Evolutionary conservation across 2,329 filamentous ascomycete species (phyloP).

Genomic region (Piedraia hortae): DNA sequence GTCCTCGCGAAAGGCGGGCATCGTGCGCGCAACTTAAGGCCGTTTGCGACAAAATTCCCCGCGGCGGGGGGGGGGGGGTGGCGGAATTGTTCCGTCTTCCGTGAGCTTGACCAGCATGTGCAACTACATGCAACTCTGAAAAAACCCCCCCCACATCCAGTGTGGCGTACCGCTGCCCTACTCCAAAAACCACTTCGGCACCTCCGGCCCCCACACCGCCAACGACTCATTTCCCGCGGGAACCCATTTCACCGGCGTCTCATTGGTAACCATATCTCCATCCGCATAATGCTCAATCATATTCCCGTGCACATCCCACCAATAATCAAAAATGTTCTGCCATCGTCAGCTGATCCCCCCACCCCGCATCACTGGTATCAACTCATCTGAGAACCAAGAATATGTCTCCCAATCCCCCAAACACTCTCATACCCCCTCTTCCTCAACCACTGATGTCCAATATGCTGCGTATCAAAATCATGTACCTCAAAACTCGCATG

Average conservation of each 20-base stretch:
- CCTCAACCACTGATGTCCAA: slow-evolving; percentile 42
- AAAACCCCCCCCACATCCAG: too few species aligned
- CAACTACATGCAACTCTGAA: too few species aligned
- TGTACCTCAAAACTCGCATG: slow-evolving; percentile 43
- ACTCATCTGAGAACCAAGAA: slow-evolving; percentile 41
- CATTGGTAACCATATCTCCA: slow-evolving; percentile 35
- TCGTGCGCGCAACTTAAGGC: slow-evolving; percentile 1
- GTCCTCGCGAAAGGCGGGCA: slow-evolving; percentile 13
- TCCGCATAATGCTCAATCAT: slow-evolving; percentile 33
- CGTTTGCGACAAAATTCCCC: background rate
- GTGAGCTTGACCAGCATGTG: too few species aligned
- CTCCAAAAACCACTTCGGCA: slow-evolving; percentile 8
- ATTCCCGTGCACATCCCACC: slow-evolving; percentile 34
- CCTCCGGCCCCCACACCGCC: slow-evolving; percentile 11
- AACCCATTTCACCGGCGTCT: slow-evolving; percentile 15
- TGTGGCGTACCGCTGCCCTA: too few species aligned
- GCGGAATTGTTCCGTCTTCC: background rate
- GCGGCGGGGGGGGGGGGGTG: background rate
- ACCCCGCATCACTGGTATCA: too few species aligned
- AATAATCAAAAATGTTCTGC: slow-evolving; percentile 36
- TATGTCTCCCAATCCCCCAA: slow-evolving; percentile 45
- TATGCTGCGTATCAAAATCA: slow-evolving; percentile 40
- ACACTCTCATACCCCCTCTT: slow-evolving; percentile 34
- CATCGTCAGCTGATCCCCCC: too few species aligned
- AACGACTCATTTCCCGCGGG: slow-evolving; percentile 12